phyloP scores from a whole-genome alignment of 2,329 filamentous ascomycete genomes.

The Ophiostoma fasciatum region DNA sequence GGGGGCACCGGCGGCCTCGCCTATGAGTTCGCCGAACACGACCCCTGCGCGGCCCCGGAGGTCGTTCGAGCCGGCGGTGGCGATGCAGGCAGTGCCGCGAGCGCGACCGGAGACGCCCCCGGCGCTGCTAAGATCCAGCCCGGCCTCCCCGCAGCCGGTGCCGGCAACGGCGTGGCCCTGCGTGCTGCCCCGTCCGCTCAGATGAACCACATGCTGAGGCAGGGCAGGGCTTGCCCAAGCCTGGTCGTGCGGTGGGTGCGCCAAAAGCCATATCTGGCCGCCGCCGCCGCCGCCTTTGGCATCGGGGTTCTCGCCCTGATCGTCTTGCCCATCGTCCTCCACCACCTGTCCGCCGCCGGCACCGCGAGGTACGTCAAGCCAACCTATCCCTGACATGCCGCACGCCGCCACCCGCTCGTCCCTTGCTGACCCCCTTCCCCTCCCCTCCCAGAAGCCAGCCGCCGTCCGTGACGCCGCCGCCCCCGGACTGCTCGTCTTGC shows the following conservation, averaged over 20 bases:
- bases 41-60: slow-evolving; percentile 2
- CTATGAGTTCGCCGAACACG: slow-evolving; percentile 7
- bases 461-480: too few species aligned
- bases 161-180: background rate
- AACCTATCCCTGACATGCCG: too few species aligned
- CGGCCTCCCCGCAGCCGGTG: background rate
- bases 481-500: background rate
- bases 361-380: background rate
- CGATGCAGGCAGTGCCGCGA: background rate
- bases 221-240: too few species aligned
- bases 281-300: background rate
- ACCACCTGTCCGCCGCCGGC: slow-evolving; percentile 1
- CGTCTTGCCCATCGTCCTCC: slow-evolving; percentile 6
- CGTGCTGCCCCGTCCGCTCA: too few species aligned
- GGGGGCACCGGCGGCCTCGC: background rate
- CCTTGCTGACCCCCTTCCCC: too few species aligned
- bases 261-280: slow-evolving; percentile 6
- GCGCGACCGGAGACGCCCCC: background rate
- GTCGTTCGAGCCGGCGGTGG: background rate
- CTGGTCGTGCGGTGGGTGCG: background rate
- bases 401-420: too few species aligned
- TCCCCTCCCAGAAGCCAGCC: too few species aligned
- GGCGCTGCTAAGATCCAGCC: background rate
- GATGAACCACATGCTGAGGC: too few species aligned
- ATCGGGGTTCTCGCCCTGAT: slow-evolving; percentile 5